phyloP scores from a whole-genome alignment of 2,329 filamentous ascomycete species.

The Teratosphaeria zuluensis region DNA sequence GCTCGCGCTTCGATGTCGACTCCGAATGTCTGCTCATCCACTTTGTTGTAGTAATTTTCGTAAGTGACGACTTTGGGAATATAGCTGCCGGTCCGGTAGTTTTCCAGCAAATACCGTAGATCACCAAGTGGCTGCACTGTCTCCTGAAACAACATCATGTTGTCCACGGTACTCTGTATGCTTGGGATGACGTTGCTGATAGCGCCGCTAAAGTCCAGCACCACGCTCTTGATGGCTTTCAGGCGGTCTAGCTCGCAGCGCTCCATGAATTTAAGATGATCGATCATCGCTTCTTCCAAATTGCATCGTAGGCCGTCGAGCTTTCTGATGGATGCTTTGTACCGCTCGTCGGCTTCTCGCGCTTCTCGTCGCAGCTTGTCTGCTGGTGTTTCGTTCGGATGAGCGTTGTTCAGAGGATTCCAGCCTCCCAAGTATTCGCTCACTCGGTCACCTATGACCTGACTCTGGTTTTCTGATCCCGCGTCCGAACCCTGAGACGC shows the following conservation, averaged over 20 bases:
- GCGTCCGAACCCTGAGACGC: conserved; percentile 34
- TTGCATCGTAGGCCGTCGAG: conserved; percentile 86
- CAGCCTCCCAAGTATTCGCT: conserved; percentile 85
- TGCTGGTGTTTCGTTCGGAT: conserved; percentile 86
- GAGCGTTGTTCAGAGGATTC: conserved; percentile 81
- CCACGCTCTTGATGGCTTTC: conserved; percentile 96
- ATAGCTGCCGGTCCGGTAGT: conserved; percentile 90
- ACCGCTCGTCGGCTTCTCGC: conserved; percentile 81
- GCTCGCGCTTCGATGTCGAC: conserved; percentile 95
- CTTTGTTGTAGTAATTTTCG: conserved; percentile 98
- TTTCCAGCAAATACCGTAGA: conserved; percentile 87
- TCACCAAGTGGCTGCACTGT: conserved; percentile 91
- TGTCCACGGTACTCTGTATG: conserved; percentile 88
- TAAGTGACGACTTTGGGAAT: conserved; percentile 84
- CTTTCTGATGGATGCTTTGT: conserved; percentile 76
- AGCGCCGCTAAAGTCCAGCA: conserved; percentile 93
- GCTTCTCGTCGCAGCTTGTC: conserved; percentile 84
- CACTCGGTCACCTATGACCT: conserved; percentile 59
- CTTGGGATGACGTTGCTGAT: conserved; percentile 97
- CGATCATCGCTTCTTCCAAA: conserved; percentile 87
- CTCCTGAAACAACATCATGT: conserved; percentile 98
- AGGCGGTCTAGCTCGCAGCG: conserved; percentile 91
- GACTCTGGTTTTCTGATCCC: conserved; percentile 51
- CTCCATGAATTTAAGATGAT: conserved; percentile 92
- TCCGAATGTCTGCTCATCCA: conserved; percentile 95